Evolutionary conservation across 2,329 filamentous ascomycete genomes (phyloP).

Genomic region (Tolypocladium guangdongense): DNA sequence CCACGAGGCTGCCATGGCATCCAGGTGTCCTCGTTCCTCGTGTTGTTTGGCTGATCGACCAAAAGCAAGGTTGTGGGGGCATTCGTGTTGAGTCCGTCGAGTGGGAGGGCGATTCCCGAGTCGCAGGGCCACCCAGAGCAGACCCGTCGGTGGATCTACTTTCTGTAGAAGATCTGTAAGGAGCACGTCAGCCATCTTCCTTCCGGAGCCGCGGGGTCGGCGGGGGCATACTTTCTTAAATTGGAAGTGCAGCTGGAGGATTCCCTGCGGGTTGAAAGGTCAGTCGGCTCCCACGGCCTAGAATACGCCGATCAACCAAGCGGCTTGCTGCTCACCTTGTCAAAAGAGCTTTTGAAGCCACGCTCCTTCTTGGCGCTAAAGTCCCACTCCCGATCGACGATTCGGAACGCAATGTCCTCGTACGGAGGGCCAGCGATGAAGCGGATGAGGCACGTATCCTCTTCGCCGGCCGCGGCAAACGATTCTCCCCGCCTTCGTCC

Average conservation of each 20-base stretch:
- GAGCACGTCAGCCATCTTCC: not conserved
- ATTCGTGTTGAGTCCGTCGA: not conserved
- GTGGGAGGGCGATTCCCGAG: not conserved
- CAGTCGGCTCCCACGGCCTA: not conserved
- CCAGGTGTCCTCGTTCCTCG: not conserved
- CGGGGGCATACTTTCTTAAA: slow-evolving; percentile 72
- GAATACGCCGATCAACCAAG: slow-evolving; percentile 3
- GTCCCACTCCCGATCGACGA: slow-evolving; percentile 98
- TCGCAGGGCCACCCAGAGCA: not conserved
- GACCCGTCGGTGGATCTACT: not conserved
- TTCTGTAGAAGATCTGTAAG: slow-evolving; percentile 3
- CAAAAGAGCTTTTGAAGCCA: slow-evolving; percentile 92
- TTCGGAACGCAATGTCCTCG: slow-evolving; percentile 91
- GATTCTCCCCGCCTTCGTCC: slow-evolving; percentile 84
- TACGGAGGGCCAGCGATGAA: slow-evolving; percentile 95
- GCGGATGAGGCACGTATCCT: slow-evolving; percentile 92
- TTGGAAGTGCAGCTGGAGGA: slow-evolving; percentile 92
- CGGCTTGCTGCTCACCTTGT: slow-evolving; percentile 59
- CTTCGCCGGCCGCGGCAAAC: slow-evolving; percentile 85
- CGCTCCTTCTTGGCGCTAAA: slow-evolving; percentile 92
- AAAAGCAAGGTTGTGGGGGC: not conserved
- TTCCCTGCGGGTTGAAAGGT: slow-evolving; percentile 38
- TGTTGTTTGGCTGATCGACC: not conserved
- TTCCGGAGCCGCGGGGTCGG: not conserved
- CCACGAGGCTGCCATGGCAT: not conserved